Percentiles rank a stretch among this genome's conserved stretches.
These are phyloP conservation scores for Leccinum sublutescens DNA, from an alignment of 768 basidiomycete species.

Conservation along the genomic window DNA sequence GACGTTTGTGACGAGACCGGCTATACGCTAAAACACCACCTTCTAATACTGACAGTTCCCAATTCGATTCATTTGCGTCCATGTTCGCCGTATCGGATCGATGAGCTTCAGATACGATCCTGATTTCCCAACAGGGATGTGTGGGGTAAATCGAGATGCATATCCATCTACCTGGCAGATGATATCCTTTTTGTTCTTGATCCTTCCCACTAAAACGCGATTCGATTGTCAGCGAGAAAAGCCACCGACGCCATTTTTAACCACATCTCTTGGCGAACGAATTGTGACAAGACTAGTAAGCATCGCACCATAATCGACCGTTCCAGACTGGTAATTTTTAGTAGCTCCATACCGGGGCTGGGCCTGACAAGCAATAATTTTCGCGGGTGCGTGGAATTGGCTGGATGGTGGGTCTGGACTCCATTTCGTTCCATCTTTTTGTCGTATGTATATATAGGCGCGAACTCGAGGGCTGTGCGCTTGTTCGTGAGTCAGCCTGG, in stretches of 20 bases:
- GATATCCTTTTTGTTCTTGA: not conserved
- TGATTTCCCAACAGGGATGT: not conserved
- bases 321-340: slow-evolving; percentile 1
- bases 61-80: not conserved
- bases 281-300: not conserved
- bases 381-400: not conserved
- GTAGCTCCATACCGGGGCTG: not conserved
- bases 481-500: not conserved
- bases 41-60: not conserved
- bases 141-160: not conserved
- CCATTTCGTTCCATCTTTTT: not conserved
- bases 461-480: not conserved
- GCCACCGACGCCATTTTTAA: not conserved
- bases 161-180: not conserved
- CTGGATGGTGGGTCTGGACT: slow-evolving; percentile 2
- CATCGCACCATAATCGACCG: slow-evolving; percentile 1
- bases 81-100: not conserved
- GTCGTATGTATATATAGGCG: not conserved
- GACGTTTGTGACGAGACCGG: not conserved
- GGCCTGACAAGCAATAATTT: not conserved
- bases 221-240: not conserved
- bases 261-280: not conserved
- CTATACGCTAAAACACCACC: not conserved
- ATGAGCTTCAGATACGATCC: not conserved
- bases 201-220: not conserved